These are phyloP conservation scores for Ricinus communis DNA, from an alignment of 345 rosid species.

Conservation along the genomic window DNA sequence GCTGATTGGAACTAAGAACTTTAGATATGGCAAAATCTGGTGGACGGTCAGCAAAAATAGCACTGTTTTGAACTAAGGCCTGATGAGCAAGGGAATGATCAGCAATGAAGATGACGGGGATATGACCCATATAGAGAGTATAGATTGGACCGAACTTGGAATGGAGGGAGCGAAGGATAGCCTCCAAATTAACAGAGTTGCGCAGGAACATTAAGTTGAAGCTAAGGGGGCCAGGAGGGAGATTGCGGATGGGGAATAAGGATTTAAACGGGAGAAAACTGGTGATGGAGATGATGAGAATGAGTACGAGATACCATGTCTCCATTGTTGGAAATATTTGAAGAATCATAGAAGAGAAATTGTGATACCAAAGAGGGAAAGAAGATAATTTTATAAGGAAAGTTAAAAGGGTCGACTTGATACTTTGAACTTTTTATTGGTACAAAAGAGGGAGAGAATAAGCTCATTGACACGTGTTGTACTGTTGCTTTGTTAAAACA, in stretches of 20 bases:
- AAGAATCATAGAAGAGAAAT: neutral
- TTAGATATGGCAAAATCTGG: neutral
- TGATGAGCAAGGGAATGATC: conserved; percentile 22
- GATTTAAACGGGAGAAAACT: neutral
- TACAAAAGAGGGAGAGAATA: too few species aligned
- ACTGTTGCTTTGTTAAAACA: too few species aligned
- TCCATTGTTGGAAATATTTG: conserved; percentile 1
- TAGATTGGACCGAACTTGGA: conserved; percentile 10
- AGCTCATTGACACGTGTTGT: too few species aligned
- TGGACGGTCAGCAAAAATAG: conserved; percentile 14
- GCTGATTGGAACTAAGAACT: neutral
- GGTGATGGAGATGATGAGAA: neutral
- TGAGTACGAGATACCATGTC: neutral
- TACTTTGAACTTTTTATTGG: too few species aligned
- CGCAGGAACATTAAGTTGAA: conserved; percentile 2
- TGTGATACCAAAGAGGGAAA: too few species aligned
- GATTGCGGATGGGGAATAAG: neutral
- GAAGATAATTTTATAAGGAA: too few species aligned
- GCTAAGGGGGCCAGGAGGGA: conserved; percentile 13
- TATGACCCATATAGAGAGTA: conserved; percentile 11
- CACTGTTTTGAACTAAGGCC: conserved; percentile 17
- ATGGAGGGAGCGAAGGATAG: conserved; percentile 6
- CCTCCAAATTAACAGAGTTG: neutral
- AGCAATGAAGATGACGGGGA: conserved; percentile 18
- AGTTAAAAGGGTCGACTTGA: too few species aligned